Conservation (phyloP, 441 rosid species). For the Flueggea neowawraea region DNA sequence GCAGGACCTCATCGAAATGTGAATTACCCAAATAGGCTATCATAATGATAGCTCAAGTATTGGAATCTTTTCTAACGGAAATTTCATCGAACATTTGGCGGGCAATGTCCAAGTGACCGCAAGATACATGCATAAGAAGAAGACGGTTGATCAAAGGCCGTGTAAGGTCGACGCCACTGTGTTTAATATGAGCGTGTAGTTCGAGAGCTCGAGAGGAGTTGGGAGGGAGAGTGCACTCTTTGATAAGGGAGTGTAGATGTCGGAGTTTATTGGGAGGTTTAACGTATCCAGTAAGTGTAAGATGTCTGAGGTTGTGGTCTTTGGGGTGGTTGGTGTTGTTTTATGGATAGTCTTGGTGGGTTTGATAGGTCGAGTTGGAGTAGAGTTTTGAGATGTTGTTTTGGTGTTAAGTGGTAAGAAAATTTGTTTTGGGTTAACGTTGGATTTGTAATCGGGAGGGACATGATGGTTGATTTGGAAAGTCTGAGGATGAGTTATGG, state of each 20-base stretch:
- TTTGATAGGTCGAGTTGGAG: neutral
- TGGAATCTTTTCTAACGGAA: conserved; percentile 35
- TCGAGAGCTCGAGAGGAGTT: conserved; percentile 41
- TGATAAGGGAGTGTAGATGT: conserved; percentile 52
- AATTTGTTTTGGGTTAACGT: too few relatives aligned
- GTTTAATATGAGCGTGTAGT: conserved; percentile 38
- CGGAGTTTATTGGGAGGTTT: conserved; percentile 38
- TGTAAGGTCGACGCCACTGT: conserved; percentile 26
- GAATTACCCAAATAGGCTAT: conserved; percentile 36
- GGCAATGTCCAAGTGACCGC: conserved; percentile 40
- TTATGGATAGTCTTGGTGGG: neutral
- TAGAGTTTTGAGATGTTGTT: neutral
- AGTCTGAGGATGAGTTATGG: too few relatives aligned
- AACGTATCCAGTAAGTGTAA: conserved; percentile 52
- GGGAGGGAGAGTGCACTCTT: conserved; percentile 42
- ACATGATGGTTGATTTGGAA: too few relatives aligned
- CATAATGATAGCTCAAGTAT: conserved; percentile 56
- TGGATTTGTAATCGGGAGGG: too few relatives aligned
- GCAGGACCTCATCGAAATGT: conserved; percentile 36
- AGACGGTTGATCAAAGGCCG: conserved; percentile 38
- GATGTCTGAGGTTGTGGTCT: conserved; percentile 38
- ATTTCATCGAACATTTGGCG: conserved; percentile 65
- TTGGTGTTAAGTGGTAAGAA: too few relatives aligned
- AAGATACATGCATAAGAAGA: conserved; percentile 42
- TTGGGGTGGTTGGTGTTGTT: too few relatives aligned